Conservation (phyloP, 306 rosid genomes). For the Rosa persica region DNA sequence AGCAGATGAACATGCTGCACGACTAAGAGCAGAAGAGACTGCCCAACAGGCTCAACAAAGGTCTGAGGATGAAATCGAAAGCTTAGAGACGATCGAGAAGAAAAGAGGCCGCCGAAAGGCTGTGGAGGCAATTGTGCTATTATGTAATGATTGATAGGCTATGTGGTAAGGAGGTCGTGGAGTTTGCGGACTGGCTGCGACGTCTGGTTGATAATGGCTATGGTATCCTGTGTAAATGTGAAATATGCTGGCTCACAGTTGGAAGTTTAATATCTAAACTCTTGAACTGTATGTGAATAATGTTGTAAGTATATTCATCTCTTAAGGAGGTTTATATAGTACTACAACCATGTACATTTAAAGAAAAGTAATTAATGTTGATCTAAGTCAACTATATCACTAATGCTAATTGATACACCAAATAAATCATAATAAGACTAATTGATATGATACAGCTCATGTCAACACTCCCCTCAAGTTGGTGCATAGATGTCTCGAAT, state of each 20-base stretch:
- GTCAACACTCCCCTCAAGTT: no score
- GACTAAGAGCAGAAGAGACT: slow-evolving; percentile 54
- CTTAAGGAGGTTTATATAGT: no score
- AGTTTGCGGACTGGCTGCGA: slow-evolving; percentile 1
- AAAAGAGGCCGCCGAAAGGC: slow-evolving; percentile 5
- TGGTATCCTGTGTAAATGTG: background rate
- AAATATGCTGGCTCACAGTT: background rate
- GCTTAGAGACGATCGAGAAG: slow-evolving; percentile 70
- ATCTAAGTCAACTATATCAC: no score
- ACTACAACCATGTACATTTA: no score
- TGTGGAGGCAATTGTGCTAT: slow-evolving; percentile 49
- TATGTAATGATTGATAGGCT: slow-evolving; percentile 10
- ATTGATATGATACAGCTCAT: no score
- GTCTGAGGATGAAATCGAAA: slow-evolving; percentile 59
- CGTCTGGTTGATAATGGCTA: background rate
- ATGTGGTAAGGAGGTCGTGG: background rate
- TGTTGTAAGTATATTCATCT: no score
- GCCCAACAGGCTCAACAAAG: slow-evolving; percentile 56
- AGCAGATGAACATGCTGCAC: slow-evolving; percentile 78
- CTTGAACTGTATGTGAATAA: no score
- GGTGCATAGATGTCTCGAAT: no score
- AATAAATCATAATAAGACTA: no score
- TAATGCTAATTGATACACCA: no score
- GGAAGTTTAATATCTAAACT: background rate
- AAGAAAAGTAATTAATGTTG: no score